Evolutionary conservation across 306 rosid species (phyloP), one percentile per base, ranked within the genome.

Genomic region (Vigna hirtella): DNA sequence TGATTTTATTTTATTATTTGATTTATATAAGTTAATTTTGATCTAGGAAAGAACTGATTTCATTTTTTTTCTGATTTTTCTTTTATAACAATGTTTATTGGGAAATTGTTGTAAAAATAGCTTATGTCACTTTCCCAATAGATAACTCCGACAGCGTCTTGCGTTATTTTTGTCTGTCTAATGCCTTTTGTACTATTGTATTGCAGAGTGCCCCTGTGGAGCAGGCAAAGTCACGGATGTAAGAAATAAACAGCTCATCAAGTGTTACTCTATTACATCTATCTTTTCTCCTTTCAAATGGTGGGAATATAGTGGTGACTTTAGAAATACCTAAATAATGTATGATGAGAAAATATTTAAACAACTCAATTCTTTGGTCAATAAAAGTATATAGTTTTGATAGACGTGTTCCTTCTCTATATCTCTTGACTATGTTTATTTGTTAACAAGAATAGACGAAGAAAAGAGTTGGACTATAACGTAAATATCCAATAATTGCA

Each of bases 121-220:
- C 47, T 42, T 42, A 2, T 52, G 18, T 52, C 24, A 52, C 24
- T 52, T 7, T 0, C 24, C 24, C 6, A 52, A 6, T 28, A n/a
- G 57, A 70, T 53, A 74, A 24, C 34, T 62, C 2, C 43, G 48
- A 22, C 9, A 0, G 8, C 45, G 42, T 6, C 6, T 66, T 74
- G 71, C 34, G 53, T 64, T 48, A 15, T 12, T 75, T 11, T 64
- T 62, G 36, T 34, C 49, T 47, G 72, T 68, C 81, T 81, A 61
- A 85, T 70, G 70, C 56, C 76, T 73, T 69, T 74, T 49, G 18
- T 38, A 38, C 32, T 78, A 79, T 48, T 74, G 18, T 56, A 56
- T 78, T 73, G 85, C 86, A 85, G 86, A 58, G 88, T 45, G 76
- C 83, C 45, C 4, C 83, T 0, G n/a, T 73, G 82, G 88, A 85